Base-by-base conservation (phyloP, 305 asterid species). In the Fraxinus albicans region DNA sequence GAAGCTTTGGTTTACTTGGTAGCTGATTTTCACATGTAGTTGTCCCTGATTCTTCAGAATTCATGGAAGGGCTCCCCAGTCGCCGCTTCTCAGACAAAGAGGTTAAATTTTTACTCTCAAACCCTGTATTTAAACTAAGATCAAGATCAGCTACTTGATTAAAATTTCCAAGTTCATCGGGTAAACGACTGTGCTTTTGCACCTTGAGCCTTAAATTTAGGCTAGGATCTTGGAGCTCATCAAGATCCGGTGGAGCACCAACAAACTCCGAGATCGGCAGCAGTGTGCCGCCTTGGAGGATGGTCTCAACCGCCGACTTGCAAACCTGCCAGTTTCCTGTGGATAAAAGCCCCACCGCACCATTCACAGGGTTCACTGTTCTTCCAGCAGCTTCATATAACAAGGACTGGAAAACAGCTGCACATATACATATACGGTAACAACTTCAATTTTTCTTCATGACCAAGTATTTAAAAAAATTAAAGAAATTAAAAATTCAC, bases 371-470 rank as follows among this genome's bases (percentile, higher is more conserved):
- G 35, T 89, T 94, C 55, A 94, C 92, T 3, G 96, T 92, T 79
- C 98, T 90, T 40, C 98, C 98, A 58, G 95, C 97, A 5, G 97
- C 98, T 84, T 94, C 98, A 29, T 88, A 93, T 77, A 94, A 75
- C 53, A 94, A 82, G 5, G 98, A 93, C 84, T 89, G 95, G 65
- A 94, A 94, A 9, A 94, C 85, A 83, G 94, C 98, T 94, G 94
- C 44, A 79, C 8, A 60, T 1, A 10, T 19, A 53, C 23, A 31
- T 15, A 63, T 31, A 81, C 6, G 55, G 53, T 9, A 60, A 9
- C 60, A 70, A 15, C 40, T 8, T 77, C 13, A 34, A 40, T 8
- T 35, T 50, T 15, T 53, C 63, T 33, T 77, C 31, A 60, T 7
- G 12, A 10, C 1, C 29, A 1, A 58, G 10, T 3, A n/a, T 6